Percentiles rank a stretch among this genome's conserved stretches.
These are phyloP conservation scores for Bacidia rubella DNA, from an alignment of 495 filamentous ascomycete species.

Conservation along the genomic window DNA sequence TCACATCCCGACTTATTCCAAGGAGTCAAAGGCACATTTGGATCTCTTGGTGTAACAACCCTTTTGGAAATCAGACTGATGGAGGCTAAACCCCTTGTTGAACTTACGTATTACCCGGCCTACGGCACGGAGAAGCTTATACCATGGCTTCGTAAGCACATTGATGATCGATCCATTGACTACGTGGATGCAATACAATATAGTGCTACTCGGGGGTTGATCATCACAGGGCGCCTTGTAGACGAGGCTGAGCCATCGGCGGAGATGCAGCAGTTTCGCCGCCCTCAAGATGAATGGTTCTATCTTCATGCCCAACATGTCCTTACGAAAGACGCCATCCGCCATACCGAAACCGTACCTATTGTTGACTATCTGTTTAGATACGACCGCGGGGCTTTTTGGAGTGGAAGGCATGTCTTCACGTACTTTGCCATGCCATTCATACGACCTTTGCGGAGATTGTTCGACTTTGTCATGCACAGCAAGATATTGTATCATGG, in stretches of 20 bases:
- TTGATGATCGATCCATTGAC: conserved; percentile 27
- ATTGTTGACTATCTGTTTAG: conserved; percentile 47
- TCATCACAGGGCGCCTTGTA: conserved; percentile 33
- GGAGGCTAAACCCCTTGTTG: conserved; percentile 31
- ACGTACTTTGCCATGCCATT: conserved; percentile 42
- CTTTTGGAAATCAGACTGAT: conserved; percentile 37
- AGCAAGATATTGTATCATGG: conserved; percentile 43
- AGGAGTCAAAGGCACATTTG: conserved; percentile 37
- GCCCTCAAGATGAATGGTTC: conserved; percentile 41
- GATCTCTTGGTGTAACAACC: conserved; percentile 39
- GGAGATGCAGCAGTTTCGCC: conserved; percentile 28
- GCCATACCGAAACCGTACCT: conserved; percentile 34
- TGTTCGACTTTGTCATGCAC: conserved; percentile 36
- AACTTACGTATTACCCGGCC: conserved; percentile 33
- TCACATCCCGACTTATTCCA: conserved; percentile 34
- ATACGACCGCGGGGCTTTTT: conserved; percentile 50
- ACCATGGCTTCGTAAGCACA: conserved; percentile 19
- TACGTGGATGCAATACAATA: conserved; percentile 43
- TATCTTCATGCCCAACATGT: conserved; percentile 33
- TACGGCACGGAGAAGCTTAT: conserved; percentile 26
- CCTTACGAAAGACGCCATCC: conserved; percentile 3
- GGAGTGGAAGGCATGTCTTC: conserved; percentile 36
- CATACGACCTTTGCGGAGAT: conserved; percentile 35
- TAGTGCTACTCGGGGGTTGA: conserved; percentile 26
- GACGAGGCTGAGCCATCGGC: conserved; percentile 13